phyloP scores from a whole-genome alignment of 176 grass and related monocot genomes.

The Juncus effusus region DNA sequence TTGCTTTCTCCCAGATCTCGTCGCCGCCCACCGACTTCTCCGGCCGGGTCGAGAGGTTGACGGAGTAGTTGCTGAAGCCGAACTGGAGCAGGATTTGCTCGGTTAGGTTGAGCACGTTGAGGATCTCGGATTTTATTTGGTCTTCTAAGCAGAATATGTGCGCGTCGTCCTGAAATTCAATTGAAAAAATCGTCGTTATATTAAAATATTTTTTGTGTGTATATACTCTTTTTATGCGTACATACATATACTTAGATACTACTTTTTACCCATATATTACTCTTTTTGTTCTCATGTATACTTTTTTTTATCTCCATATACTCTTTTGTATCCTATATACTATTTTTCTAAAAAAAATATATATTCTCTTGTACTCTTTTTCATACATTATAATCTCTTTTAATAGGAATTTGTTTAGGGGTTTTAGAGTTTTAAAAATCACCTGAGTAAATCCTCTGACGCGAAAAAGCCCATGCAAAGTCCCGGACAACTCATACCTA shows the following conservation, averaged over 20 bases:
- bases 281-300: too few species aligned
- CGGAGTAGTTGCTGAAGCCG: constrained; percentile 72
- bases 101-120: constrained; percentile 79
- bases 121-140: constrained; percentile 87
- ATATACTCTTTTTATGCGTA: too few species aligned
- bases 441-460: constrained; percentile 99
- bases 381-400: too few species aligned
- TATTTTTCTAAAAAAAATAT: too few species aligned
- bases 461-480: constrained; percentile 87
- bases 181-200: too few species aligned
- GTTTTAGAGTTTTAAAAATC: not conserved
- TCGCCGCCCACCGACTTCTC: constrained; percentile 86
- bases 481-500: constrained; percentile 91
- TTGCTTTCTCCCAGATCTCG: constrained; percentile 92
- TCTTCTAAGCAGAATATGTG: constrained; percentile 94
- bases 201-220: too few species aligned
- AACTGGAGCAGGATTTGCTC: constrained; percentile 89
- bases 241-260: too few species aligned
- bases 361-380: too few species aligned
- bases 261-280: too few species aligned
- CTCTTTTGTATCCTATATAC: too few species aligned
- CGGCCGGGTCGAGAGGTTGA: constrained; percentile 89
- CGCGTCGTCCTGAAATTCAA: constrained; percentile 74
- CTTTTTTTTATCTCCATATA: too few species aligned
- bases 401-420: too few species aligned